These are phyloP conservation scores for Fistulinella staudtii DNA, from an alignment of 1,284 basidiomycete species.

Conservation along the genomic window DNA sequence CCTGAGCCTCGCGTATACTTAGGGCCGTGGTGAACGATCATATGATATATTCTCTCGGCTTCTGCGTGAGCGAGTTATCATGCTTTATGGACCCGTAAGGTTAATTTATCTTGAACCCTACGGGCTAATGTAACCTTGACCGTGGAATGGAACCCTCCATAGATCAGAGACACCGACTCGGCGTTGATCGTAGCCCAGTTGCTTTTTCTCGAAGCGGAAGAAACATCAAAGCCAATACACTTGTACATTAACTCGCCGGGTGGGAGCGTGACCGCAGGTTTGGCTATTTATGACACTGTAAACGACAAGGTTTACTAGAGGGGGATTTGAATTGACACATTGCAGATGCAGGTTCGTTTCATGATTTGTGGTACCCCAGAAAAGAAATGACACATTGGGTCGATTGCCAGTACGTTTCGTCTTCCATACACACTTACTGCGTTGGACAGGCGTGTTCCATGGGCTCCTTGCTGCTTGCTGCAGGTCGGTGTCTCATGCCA, in stretches of 20 bases:
- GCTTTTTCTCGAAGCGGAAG: constrained; percentile 91
- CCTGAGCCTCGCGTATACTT: constrained; percentile 3
- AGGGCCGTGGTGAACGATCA: constrained; percentile 90
- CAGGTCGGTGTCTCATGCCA: constrained; percentile 44
- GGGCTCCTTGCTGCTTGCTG: constrained; percentile 86
- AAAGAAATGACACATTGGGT: constrained; percentile 16
- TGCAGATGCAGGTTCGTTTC: constrained; percentile 68
- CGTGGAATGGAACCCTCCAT: constrained; percentile 12
- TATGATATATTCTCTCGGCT: constrained; percentile 94
- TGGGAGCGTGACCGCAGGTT: constrained; percentile 88
- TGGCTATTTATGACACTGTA: constrained; percentile 95
- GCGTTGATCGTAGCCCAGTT: constrained; percentile 85
- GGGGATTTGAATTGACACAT: constrained; percentile 21
- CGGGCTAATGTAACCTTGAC: constrained; percentile 8
- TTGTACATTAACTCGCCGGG: constrained; percentile 94
- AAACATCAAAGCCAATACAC: constrained; percentile 87
- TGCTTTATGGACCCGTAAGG: constrained; percentile 86
- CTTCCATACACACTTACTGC: constrained; percentile 93
- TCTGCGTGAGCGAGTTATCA: constrained; percentile 86
- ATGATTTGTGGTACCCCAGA: constrained; percentile 1
- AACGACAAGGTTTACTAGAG: constrained; percentile 12
- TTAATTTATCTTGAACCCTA: constrained; percentile 10
- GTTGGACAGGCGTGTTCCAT: constrained; percentile 91
- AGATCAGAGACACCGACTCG: constrained; percentile 85
- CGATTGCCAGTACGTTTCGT: constrained; percentile 73